Conservation (phyloP, 202 grass and related monocot genomes). For the Alloteropsis angusta region DNA sequence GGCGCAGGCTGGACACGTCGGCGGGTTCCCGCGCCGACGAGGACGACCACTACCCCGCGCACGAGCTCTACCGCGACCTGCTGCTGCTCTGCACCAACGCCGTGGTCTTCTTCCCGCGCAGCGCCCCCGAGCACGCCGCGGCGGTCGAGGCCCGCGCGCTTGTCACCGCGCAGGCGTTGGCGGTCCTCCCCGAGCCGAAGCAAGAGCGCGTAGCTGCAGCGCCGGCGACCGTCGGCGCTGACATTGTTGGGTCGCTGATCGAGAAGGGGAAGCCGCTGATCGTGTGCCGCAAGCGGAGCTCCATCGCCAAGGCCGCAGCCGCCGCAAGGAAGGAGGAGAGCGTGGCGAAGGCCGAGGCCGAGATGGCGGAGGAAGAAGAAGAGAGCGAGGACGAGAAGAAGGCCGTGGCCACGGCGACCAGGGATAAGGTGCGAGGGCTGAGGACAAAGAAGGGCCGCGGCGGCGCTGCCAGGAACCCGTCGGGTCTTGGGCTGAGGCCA, state of each 20-base stretch:
- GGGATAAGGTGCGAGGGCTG: constrained; percentile 35
- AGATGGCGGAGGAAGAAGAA: not conserved
- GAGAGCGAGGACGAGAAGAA: constrained; percentile 22
- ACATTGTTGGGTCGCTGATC: constrained; percentile 33
- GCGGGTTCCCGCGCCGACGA: not conserved
- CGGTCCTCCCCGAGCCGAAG: constrained; percentile 12
- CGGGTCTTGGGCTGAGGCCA: not conserved
- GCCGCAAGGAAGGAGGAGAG: constrained; percentile 30
- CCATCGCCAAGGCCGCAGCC: constrained; percentile 42
- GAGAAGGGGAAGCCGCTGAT: constrained; percentile 60
- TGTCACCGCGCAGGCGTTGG: constrained; percentile 32
- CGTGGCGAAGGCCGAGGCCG: constrained; percentile 2
- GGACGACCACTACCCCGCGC: not conserved
- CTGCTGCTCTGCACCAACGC: constrained; percentile 74
- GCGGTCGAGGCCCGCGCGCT: constrained; percentile 42
- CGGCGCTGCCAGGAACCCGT: constrained; percentile 17
- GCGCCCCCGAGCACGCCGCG: constrained; percentile 31
- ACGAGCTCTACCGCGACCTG: constrained; percentile 75
- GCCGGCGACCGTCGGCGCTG: not conserved
- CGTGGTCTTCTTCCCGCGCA: constrained; percentile 52
- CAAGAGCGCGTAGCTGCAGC: not conserved
- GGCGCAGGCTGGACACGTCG: constrained; percentile 34
- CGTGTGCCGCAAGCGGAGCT: constrained; percentile 71
- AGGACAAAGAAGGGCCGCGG: constrained; percentile 57
- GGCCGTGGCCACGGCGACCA: not conserved